Base-by-base conservation (phyloP, 2,329 filamentous ascomycete genomes). In the Onygenales sp. region DNA sequence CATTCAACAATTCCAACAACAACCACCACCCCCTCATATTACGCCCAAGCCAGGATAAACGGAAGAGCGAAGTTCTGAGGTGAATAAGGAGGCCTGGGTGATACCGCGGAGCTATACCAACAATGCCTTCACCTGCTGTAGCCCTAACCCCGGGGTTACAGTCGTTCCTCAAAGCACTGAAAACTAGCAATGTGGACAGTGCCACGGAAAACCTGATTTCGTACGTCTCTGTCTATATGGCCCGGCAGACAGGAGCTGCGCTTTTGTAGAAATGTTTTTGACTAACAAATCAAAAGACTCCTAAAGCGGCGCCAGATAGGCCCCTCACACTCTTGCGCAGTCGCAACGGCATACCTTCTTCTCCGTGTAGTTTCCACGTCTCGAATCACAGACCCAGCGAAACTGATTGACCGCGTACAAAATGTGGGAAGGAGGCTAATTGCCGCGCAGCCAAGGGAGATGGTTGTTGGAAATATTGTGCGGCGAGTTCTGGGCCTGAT, bases 391-490 rank as follows among this genome's bases (percentile, higher is more conserved):
- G 86, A 92, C 68, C 85, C 90, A 46, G 81, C 83, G 49, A 83
- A 85, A 63, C 82, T 98, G 50, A 82, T 97, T 55, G 81, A 85
- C 61, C 84, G 88, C 59, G 84, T 98, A 57, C 84, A 87, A 59
- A 80, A 84, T 55, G 84, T 92, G 27, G 93, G 93, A 53, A 80
- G 83, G 61, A 82, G 84, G 53, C 78, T 98, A 43, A 84, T 87
- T 38, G 82, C 86, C 53, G 91, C 93, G 7, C 89, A 95, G 63
- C 92, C 92, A 13, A 82, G 86, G 56, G 93, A 97, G 73, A 85
- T 95, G 61, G 89, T 90, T 5, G 89, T 96, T 44, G 92, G 90
- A 51, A 98, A 98, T 65, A 91, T 98, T 61, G 89, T 96, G 46
- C 84, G 91, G 56, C 84, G 93, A 57, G 87, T 97, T 2, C 76